Evolutionary conservation across 345 rosid genomes (phyloP).

Genomic region (Pseudoturritis turrita): DNA sequence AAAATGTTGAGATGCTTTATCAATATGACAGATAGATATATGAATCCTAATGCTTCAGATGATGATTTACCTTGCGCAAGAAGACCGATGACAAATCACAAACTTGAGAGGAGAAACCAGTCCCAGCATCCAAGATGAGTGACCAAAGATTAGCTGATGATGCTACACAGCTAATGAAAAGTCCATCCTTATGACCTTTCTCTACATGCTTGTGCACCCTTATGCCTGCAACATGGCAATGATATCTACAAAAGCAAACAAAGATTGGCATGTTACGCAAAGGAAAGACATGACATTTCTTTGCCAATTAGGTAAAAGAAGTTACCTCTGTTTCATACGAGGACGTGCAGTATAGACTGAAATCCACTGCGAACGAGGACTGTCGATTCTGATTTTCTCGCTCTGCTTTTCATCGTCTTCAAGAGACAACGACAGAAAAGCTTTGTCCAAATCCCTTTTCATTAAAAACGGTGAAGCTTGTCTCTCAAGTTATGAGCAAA

Average conservation of each 20-base stretch:
- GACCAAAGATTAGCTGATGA: constrained; percentile 94
- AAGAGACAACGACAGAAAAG: no score
- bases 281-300: neutral
- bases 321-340: constrained; percentile 90
- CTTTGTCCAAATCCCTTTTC: no score
- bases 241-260: constrained; percentile 57
- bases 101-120: constrained; percentile 83
- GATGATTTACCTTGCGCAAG: constrained; percentile 71
- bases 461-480: no score
- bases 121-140: constrained; percentile 94
- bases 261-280: constrained; percentile 4
- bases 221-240: constrained; percentile 79
- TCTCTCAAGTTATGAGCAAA: no score
- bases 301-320: neutral
- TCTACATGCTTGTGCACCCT: constrained; percentile 77
- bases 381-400: constrained; percentile 75
- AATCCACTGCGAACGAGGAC: constrained; percentile 90
- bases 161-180: constrained; percentile 83
- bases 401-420: constrained; percentile 90
- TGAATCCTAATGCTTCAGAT: neutral
- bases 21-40: neutral
- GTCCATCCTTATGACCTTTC: constrained; percentile 88
- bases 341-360: constrained; percentile 86
- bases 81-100: constrained; percentile 77
- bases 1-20: constrained; percentile 4